Evolutionary conservation across 2,329 filamentous ascomycete genomes (phyloP).

Genomic region (Monilinia polystroma): DNA sequence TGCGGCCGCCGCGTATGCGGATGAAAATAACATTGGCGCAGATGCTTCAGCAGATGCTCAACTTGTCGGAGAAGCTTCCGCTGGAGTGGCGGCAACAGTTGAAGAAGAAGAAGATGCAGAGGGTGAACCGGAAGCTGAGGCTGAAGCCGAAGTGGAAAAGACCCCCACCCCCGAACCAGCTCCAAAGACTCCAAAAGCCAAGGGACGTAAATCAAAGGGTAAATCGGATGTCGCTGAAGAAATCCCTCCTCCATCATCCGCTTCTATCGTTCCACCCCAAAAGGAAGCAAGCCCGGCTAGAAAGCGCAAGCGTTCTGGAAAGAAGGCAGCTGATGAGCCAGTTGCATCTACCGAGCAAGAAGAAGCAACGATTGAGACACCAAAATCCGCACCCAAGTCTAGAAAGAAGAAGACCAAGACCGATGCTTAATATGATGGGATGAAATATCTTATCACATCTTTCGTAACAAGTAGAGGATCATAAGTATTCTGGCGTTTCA

Average conservation of each 20-base stretch:
- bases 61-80: conserved; percentile 53
- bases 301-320: conserved; percentile 61
- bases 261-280: conserved; percentile 30
- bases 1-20: conserved; percentile 60
- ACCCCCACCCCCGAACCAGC: conserved; percentile 43
- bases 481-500: neutral
- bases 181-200: conserved; percentile 57
- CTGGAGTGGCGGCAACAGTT: conserved; percentile 25
- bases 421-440: conserved; percentile 46
- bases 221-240: conserved; percentile 39
- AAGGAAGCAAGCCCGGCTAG: conserved; percentile 50
- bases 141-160: conserved; percentile 45
- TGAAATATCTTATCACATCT: neutral
- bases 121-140: conserved; percentile 44
- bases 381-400: conserved; percentile 35
- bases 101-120: conserved; percentile 39
- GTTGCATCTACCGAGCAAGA: conserved; percentile 45
- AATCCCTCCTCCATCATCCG: conserved; percentile 27
- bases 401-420: conserved; percentile 50
- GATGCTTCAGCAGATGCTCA: conserved; percentile 43
- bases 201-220: conserved; percentile 43
- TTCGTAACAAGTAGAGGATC: neutral
- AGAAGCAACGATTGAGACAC: conserved; percentile 43
- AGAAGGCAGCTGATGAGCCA: conserved; percentile 42
- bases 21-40: conserved; percentile 55